These are phyloP conservation scores for Adansonia digitata DNA, from an alignment of 345 rosid species.

Conservation along the genomic window DNA sequence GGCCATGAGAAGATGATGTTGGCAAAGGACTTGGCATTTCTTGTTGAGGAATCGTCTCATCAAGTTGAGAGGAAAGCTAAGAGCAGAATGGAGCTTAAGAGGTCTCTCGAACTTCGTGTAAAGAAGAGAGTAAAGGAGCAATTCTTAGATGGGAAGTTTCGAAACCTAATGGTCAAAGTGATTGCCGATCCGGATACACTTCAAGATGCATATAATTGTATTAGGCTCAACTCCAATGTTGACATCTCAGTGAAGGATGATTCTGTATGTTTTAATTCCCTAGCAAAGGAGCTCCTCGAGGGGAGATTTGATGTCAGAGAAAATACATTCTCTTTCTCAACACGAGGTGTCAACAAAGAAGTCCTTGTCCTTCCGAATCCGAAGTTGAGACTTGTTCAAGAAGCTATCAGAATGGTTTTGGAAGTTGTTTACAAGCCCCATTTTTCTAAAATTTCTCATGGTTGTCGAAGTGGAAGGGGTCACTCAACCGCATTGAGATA, in stretches of 20 bases:
- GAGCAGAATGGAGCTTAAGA: conserved; percentile 65
- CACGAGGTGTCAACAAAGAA: conserved; percentile 61
- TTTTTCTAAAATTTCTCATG: conserved; percentile 82
- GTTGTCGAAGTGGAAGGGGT: conserved; percentile 86
- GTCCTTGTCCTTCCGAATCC: conserved; percentile 68
- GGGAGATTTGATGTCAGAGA: conserved; percentile 56
- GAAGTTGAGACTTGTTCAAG: conserved; percentile 63
- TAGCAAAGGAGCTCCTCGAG: conserved; percentile 55
- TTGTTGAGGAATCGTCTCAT: conserved; percentile 53
- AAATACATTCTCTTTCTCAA: conserved; percentile 45
- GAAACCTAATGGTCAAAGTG: conserved; percentile 46
- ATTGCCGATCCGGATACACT: conserved; percentile 66
- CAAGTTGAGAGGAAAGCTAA: conserved; percentile 37
- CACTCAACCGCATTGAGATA: conserved; percentile 63
- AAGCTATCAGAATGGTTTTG: conserved; percentile 72
- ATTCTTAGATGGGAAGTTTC: conserved; percentile 55
- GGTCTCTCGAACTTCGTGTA: conserved; percentile 59
- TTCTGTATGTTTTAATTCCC: conserved; percentile 35
- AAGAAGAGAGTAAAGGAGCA: conserved; percentile 84
- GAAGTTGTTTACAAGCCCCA: conserved; percentile 77
- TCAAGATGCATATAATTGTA: conserved; percentile 58
- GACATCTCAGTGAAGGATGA: conserved; percentile 24
- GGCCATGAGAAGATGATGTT: conserved; percentile 33
- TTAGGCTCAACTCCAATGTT: conserved; percentile 63
- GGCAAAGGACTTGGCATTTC: conserved; percentile 58